A percentile compares a stretch with the other conserved stretches of the same genome.
Conservation (phyloP, 495 filamentous ascomycete species). For the Neurospora tetraspora region DNA sequence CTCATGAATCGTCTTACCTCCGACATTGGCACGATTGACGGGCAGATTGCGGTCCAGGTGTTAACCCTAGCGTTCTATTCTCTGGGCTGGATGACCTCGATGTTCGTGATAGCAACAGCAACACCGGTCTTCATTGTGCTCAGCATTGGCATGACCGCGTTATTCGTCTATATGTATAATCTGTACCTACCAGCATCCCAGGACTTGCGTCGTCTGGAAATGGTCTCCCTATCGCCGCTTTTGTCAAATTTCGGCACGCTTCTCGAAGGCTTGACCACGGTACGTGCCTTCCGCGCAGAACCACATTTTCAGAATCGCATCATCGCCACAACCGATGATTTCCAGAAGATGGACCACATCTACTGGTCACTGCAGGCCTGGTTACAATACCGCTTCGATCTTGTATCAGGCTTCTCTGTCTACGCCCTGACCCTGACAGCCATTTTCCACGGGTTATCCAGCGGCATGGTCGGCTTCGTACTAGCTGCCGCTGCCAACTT, state of each 20-base stretch:
- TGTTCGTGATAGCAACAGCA: slow-evolving; percentile 63
- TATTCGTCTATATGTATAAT: slow-evolving; percentile 59
- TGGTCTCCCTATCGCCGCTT: slow-evolving; percentile 71
- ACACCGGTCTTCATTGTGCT: slow-evolving; percentile 68
- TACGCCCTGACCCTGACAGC: slow-evolving; percentile 62
- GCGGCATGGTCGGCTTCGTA: slow-evolving; percentile 70
- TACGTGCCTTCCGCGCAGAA: slow-evolving; percentile 66
- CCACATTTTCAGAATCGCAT: slow-evolving; percentile 64
- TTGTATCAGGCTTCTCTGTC: slow-evolving; percentile 57
- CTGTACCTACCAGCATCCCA: slow-evolving; percentile 75
- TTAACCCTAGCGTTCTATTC: slow-evolving; percentile 51
- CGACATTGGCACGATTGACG: slow-evolving; percentile 76
- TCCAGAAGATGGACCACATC: slow-evolving; percentile 89
- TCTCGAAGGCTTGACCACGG: slow-evolving; percentile 67
- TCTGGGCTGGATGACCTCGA: slow-evolving; percentile 59
- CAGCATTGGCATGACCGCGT: slow-evolving; percentile 48
- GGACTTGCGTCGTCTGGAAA: slow-evolving; percentile 69
- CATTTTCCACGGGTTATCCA: slow-evolving; percentile 54
- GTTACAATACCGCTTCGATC: slow-evolving; percentile 70
- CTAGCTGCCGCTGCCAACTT: slow-evolving; percentile 51
- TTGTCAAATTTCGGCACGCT: slow-evolving; percentile 80
- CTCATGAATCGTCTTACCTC: slow-evolving; percentile 82
- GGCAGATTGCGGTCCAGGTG: slow-evolving; percentile 62
- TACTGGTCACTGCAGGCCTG: slow-evolving; percentile 80
- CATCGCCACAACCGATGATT: slow-evolving; percentile 65